Conservation (phyloP, 2,329 filamentous ascomycete genomes). For the Botrytis sinoallii region DNA sequence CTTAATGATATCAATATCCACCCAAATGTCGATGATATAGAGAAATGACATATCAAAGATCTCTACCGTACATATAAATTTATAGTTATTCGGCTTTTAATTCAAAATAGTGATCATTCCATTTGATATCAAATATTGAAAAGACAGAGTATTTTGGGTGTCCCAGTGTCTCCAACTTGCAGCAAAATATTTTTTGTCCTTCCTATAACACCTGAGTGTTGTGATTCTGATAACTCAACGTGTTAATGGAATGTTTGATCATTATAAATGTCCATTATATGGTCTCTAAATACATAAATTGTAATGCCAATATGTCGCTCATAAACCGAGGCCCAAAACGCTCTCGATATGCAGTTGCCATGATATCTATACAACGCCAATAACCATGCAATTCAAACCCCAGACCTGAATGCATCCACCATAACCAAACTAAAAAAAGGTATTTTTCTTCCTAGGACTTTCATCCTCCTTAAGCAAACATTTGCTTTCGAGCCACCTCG, state of each 20-base stretch:
- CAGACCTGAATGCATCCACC: background rate
- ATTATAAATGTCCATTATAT: background rate
- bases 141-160: background rate
- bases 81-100: background rate
- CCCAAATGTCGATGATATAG: background rate
- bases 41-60: background rate
- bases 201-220: background rate
- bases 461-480: constrained; percentile 26
- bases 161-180: background rate
- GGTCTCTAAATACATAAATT: background rate
- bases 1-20: background rate
- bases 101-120: background rate
- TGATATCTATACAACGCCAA: background rate
- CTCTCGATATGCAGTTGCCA: background rate
- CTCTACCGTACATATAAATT: no score
- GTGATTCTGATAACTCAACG: background rate
- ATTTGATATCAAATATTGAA: background rate
- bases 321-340: background rate
- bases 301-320: background rate
- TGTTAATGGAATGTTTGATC: background rate
- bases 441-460: background rate
- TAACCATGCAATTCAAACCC: background rate
- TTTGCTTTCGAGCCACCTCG: constrained; percentile 45
- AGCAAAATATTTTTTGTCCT: background rate
- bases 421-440: background rate